Base-by-base conservation (phyloP, 768 basidiomycete genomes). In the Suillus fuscotomentosus region DNA sequence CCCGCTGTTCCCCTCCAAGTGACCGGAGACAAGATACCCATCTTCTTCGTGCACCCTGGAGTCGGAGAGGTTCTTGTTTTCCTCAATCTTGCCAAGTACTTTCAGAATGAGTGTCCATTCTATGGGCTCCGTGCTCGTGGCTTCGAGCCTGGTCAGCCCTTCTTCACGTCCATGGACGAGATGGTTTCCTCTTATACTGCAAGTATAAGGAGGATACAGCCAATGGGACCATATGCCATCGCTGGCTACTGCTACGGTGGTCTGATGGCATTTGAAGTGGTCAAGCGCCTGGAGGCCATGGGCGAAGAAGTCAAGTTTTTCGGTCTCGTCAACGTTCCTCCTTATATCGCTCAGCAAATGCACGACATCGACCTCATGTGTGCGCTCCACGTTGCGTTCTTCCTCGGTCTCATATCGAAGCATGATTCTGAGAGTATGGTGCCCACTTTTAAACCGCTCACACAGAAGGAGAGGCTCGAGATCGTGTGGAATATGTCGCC, bases 21-120 rank as follows among this genome's bases (percentile, higher is more conserved):
- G 3, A 69, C 73, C 0, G 80, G 81, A 0, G 67, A 71, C 54
- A 81, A 79, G 68, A 78, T 80, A 0, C 81, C 81, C 1, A 68
- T 82, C 41, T 82, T 80, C 68, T 75, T 82, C 66, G 72, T 82
- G 31, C 81, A 82, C 65, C 79, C 81, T 0, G 81, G 81, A 67
- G 78, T 80, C 2, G 80, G 80, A 15, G 81, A 79, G 39, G 71
- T 79, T 17, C 69, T 79, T 13, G 72, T 79, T 60, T 82, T 82
- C 69, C 72, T 82, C 60, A 80, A 79, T 66, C 72, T 82, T 4
- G 80, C 80, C 3, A 78, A 77, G 22, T 75, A 73, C 39, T 74
- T 82, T 60, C 72, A 72, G 20, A 76, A 79, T 43, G 79, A 82
- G 60, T 71, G 77, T 3, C 76, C 77, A 7, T 68, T 80, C 48